A percentile compares a stretch with the other conserved stretches of the same genome.
Conservation (phyloP, 306 rosid species). For the Comarum palustre region DNA sequence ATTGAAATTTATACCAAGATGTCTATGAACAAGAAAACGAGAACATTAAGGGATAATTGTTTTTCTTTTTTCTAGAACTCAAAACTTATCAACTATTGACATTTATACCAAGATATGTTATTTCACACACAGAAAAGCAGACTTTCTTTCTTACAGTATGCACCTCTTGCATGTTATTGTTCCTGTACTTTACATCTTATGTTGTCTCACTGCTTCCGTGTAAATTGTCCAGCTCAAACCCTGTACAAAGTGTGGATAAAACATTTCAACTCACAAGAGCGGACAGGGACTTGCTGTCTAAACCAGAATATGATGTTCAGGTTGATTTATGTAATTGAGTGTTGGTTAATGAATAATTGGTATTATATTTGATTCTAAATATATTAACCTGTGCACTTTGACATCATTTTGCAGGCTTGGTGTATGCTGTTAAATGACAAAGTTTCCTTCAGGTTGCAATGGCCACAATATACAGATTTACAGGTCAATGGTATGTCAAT, state of each 20-base stretch:
- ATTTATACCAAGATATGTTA: background rate
- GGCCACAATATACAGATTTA: slow-evolving; percentile 93
- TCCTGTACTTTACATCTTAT: background rate
- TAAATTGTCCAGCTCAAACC: slow-evolving; percentile 60
- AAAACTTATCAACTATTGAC: background rate
- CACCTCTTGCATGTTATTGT: background rate
- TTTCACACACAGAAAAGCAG: background rate
- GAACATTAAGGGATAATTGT: background rate
- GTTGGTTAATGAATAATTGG: slow-evolving; percentile 20
- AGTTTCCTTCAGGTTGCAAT: slow-evolving; percentile 97
- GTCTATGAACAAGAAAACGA: background rate
- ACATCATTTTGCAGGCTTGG: slow-evolving; percentile 63
- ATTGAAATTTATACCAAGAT: background rate
- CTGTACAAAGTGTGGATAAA: slow-evolving; percentile 80
- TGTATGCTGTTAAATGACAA: slow-evolving; percentile 98
- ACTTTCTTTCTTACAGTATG: background rate
- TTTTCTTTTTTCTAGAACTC: background rate
- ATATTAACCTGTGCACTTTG: slow-evolving; percentile 27
- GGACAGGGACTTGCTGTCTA: slow-evolving; percentile 67
- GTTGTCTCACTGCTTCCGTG: slow-evolving; percentile 17
- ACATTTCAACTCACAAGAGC: slow-evolving; percentile 77
- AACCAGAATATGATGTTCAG: slow-evolving; percentile 82
- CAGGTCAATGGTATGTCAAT: slow-evolving; percentile 78
- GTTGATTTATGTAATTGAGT: slow-evolving; percentile 42
- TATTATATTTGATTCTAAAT: slow-evolving; percentile 9